Base-by-base conservation (phyloP, 163 green algal genomes). In the Coccomyxa subellipsoidea region DNA sequence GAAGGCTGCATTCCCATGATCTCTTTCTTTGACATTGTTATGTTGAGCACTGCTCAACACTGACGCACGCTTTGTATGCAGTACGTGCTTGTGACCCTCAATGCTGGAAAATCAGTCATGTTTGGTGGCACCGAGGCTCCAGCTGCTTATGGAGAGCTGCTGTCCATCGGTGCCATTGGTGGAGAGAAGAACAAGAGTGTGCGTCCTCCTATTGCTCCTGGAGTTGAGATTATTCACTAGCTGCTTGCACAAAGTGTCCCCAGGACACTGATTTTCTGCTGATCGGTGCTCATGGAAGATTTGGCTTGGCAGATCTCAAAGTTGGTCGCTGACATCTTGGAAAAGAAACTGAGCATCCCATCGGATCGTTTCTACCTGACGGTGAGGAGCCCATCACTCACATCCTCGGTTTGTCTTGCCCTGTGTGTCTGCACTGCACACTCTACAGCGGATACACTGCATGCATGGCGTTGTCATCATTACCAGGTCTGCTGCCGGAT, bases 171-270 rank as follows among this genome's bases (percentile, higher is more conserved):
- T 21, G 80, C 87, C 54, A 92, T 93, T 73, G 90, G 90, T 3
- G 90, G 90, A 18, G 90, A 92, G 18, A 93, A 93, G 77, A 94
- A 94, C 90, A 93, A 94, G 71, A 32, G 84, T 76, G 66, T 73
- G n/a, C n/a, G 7, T 34, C 27, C 4, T 34, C 7, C 7, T 73
- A 23, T 7, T 59, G 5, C 5, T 59, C n/a, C n/a, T n/a, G n/a
- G n/a, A n/a, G n/a, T n/a, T n/a, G n/a, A n/a, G n/a, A n/a, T n/a
- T n/a, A n/a, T n/a, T n/a, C n/a, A n/a, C n/a, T n/a, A n/a, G n/a
- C n/a, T n/a, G n/a, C n/a, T n/a, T n/a, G n/a, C n/a, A n/a, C n/a
- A n/a, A n/a, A n/a, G n/a, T n/a, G n/a, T n/a, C n/a, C n/a, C n/a
- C n/a, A n/a, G n/a, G n/a, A n/a, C n/a, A n/a, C n/a, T n/a, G n/a